A percentile compares a stretch with the other conserved stretches of the same genome.
Conservation (phyloP, 495 filamentous ascomycete genomes). For the Lophiotrema nucula region DNA sequence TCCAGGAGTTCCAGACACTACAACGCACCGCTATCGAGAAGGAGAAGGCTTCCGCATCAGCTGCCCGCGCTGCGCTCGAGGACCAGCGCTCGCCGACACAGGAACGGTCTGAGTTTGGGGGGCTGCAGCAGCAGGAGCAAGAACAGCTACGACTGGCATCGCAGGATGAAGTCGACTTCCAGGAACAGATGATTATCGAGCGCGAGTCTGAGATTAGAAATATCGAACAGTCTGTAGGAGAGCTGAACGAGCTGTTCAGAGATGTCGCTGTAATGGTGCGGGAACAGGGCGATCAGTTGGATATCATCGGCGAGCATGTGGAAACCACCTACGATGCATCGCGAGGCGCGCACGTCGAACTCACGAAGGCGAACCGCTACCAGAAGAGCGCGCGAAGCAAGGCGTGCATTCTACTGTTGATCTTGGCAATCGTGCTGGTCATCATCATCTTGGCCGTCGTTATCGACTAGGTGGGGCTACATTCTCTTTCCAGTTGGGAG, state of each 20-base stretch:
- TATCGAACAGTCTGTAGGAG: conserved; percentile 92
- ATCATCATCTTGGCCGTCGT: conserved; percentile 85
- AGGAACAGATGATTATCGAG: conserved; percentile 91
- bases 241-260: conserved; percentile 93
- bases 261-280: conserved; percentile 95
- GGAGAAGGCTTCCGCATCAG: conserved; percentile 78
- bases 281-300: conserved; percentile 86
- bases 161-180: conserved; percentile 96
- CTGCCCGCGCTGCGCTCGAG: conserved; percentile 71
- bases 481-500: not conserved
- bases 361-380: conserved; percentile 78
- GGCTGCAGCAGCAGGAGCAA: conserved; percentile 66
- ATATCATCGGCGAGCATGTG: conserved; percentile 86
- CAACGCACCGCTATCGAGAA: conserved; percentile 90
- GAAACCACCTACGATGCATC: conserved; percentile 76
- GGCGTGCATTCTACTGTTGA: conserved; percentile 88
- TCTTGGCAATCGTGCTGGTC: conserved; percentile 80
- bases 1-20: conserved; percentile 85
- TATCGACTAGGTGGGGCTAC: conserved; percentile 58
- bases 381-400: conserved; percentile 92
- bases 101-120: conserved; percentile 31
- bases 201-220: conserved; percentile 94
- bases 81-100: conserved; percentile 42
- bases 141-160: conserved; percentile 78
- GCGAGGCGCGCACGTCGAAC: conserved; percentile 77